A percentile compares a stretch with the other conserved stretches of the same genome.
phyloP scores from a whole-genome alignment of 305 asterid species.

The Plantago coronopus region DNA sequence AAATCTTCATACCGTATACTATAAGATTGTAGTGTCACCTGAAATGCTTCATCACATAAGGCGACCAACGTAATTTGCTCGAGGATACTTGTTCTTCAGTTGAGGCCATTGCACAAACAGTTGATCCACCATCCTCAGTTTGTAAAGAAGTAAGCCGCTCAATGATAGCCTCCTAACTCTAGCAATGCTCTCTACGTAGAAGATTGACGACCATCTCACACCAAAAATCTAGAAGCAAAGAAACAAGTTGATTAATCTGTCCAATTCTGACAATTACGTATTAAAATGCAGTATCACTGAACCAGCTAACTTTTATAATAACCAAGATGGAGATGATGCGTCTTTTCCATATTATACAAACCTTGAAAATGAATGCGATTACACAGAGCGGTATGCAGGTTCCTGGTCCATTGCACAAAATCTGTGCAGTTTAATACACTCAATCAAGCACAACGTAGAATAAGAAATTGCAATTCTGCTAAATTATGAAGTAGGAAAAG shows the following conservation, averaged over 20 bases:
- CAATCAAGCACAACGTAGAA: conserved; percentile 11
- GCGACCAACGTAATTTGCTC: conserved; percentile 52
- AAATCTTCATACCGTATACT: too few relatives aligned
- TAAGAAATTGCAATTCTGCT: not conserved
- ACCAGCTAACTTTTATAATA: conserved; percentile 16
- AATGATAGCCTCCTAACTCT: conserved; percentile 80
- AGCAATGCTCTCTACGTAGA: conserved; percentile 93
- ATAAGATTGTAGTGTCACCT: too few relatives aligned
- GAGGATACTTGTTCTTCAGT: conserved; percentile 66
- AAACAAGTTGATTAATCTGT: conserved; percentile 10
- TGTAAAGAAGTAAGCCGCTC: conserved; percentile 77
- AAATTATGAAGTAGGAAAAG: not conserved
- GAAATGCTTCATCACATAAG: conserved; percentile 41
- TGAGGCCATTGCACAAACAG: conserved; percentile 92
- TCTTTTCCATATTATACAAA: conserved; percentile 21
- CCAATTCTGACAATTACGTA: not conserved
- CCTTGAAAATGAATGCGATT: conserved; percentile 71
- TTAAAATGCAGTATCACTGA: not conserved
- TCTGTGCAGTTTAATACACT: conserved; percentile 36
- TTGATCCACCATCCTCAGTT: conserved; percentile 76
- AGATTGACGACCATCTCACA: conserved; percentile 77
- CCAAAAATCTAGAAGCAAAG: conserved; percentile 55
- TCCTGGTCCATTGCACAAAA: conserved; percentile 94
- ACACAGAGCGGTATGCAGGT: conserved; percentile 75
- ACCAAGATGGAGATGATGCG: not conserved